Evolutionary conservation across 2,329 filamentous ascomycete species (phyloP).

Genomic region (Xylaria sp.): DNA sequence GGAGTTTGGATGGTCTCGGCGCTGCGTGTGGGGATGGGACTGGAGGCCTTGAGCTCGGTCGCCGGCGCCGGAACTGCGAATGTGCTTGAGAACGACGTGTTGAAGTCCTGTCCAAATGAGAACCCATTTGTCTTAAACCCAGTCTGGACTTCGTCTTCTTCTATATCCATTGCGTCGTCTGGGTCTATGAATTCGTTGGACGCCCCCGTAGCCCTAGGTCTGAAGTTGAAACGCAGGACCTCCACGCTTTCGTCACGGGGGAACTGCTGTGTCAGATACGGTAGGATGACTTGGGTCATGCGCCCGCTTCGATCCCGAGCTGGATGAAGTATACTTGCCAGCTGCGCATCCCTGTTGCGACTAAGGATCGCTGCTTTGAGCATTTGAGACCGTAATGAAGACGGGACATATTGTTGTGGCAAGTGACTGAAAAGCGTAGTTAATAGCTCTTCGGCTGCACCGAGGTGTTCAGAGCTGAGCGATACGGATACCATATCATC

Average conservation of each 20-base stretch:
- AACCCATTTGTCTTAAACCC: slow-evolving; percentile 39
- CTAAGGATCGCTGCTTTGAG: slow-evolving; percentile 84
- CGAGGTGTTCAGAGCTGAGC: slow-evolving; percentile 60
- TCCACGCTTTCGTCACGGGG: slow-evolving; percentile 75
- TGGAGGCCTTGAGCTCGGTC: slow-evolving; percentile 27
- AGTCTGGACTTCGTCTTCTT: slow-evolving; percentile 45
- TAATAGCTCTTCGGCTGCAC: slow-evolving; percentile 71
- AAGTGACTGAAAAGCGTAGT: slow-evolving; percentile 70
- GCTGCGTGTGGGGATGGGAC: slow-evolving; percentile 22
- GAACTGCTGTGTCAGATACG: slow-evolving; percentile 77
- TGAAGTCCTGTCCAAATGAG: slow-evolving; percentile 43
- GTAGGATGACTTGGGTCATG: slow-evolving; percentile 79
- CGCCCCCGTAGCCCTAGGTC: slow-evolving; percentile 51
- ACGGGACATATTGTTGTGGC: slow-evolving; percentile 74
- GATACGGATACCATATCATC: slow-evolving; percentile 48
- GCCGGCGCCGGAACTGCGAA: slow-evolving; percentile 29
- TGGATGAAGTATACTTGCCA: slow-evolving; percentile 85
- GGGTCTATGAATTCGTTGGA: slow-evolving; percentile 51
- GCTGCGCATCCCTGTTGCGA: slow-evolving; percentile 75
- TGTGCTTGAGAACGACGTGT: slow-evolving; percentile 29
- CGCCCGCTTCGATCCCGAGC: slow-evolving; percentile 71
- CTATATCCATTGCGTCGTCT: slow-evolving; percentile 51
- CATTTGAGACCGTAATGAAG: slow-evolving; percentile 77
- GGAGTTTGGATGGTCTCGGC: slow-evolving; percentile 38
- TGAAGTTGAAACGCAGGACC: slow-evolving; percentile 71